Conservation (phyloP, 2,329 filamentous ascomycete genomes). For the Exophiala xenobiotica region DNA sequence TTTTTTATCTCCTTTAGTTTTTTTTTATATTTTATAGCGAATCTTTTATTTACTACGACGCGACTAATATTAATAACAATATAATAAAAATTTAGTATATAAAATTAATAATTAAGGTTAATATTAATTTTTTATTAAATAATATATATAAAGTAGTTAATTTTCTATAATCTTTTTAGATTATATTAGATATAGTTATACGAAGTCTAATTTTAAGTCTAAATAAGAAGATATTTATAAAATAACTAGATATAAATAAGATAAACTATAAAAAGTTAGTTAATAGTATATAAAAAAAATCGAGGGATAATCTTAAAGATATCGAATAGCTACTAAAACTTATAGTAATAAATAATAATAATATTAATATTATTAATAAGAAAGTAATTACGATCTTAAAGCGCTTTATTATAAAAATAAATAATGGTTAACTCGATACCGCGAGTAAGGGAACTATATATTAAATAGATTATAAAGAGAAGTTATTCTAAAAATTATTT, state of each 20-base stretch:
- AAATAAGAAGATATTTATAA: background rate
- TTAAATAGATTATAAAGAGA: background rate
- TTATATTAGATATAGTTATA: background rate
- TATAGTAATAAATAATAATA: background rate
- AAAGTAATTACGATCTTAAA: background rate
- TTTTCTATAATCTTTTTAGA: background rate
- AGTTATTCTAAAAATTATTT: background rate
- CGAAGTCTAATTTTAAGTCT: background rate
- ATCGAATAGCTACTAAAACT: background rate
- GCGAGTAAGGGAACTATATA: background rate
- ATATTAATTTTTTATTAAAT: background rate
- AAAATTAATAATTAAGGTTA: background rate
- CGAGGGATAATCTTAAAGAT: background rate
- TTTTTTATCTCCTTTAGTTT: background rate
- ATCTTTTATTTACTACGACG: background rate
- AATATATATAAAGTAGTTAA: background rate
- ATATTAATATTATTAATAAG: background rate
- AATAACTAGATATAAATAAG: background rate
- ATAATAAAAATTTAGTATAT: background rate
- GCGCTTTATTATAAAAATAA: background rate
- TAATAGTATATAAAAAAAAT: background rate
- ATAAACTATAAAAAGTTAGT: background rate
- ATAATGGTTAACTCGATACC: background rate
- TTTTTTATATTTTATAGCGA: background rate
- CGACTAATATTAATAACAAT: background rate